Evolutionary conservation across 2,329 filamentous ascomycete genomes (phyloP), one percentile per base, ranked within the genome.

Genomic region (Trichoderma guizhouense): DNA sequence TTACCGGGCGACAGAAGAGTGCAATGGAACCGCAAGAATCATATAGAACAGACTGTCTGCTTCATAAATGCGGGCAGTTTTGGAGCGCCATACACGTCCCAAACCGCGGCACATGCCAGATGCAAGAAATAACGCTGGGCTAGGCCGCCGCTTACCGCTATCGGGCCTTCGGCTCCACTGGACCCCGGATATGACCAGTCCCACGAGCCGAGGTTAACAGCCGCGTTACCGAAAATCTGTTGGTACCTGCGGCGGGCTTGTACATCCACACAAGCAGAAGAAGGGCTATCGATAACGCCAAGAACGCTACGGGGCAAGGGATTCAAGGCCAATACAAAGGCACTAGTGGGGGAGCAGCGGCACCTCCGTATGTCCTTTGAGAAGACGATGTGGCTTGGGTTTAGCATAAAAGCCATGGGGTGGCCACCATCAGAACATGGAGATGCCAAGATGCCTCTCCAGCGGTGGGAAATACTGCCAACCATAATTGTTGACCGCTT

Each of bases 161-260:
- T 62, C 68, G 47, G 58, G 30, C 5, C 36, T 64, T 57, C 30
- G 21, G 34, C 68, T 51, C 68, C 63, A 71, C 61, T 60, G 62
- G 34, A 64, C 65, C 71, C 64, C 64, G 64, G 60, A 66, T 67
- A 21, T 60, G 15, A 28, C 26, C 58, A 57, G 39, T 21, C 55
- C 47, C 60, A 62, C 30, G 32, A 72, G 71, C 71, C 71, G 71
- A 72, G 71, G 71, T 72, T 55, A 67, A 32, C 26, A 28, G 32
- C 47, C 34, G 24, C 32, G 28, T n/a, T 67, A 58, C 64, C 64
- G 64, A 67, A 53, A 18, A 21, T 24, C 21, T 53, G 62, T 2
- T 21, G n/a, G 15, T 43, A 32, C 47, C 47, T 53, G 47, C 47
- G 47, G 47, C 47, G 11, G 43, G n/a, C 21, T 24, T 53, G 47